Conservation (phyloP, 2,329 filamentous ascomycete genomes). For the Fusarium setosum region DNA sequence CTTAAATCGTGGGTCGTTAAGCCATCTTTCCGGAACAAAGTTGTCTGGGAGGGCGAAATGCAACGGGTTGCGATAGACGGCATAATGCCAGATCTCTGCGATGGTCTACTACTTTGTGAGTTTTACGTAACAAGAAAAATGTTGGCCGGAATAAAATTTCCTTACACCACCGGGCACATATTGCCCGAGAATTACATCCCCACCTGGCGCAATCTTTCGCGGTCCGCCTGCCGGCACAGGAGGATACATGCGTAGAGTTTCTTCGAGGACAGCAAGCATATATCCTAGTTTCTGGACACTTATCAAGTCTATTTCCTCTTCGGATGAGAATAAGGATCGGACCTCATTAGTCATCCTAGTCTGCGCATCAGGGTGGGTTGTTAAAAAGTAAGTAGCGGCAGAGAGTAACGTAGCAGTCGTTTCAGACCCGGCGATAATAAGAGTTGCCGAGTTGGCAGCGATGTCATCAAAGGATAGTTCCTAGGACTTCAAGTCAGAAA, state of each 20-base stretch:
- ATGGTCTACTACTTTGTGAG: conserved; percentile 1
- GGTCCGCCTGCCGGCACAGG: background rate
- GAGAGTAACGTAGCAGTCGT: conserved; percentile 48
- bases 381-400: conserved; percentile 43
- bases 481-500: background rate
- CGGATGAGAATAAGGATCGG: conserved; percentile 47
- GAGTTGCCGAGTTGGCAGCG: background rate
- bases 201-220: conserved; percentile 34
- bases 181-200: conserved; percentile 35
- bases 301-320: conserved; percentile 50
- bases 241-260: conserved; percentile 52
- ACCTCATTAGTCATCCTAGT: conserved; percentile 52
- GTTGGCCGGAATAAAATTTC: background rate
- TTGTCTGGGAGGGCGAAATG: conserved; percentile 18
- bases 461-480: background rate
- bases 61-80: conserved; percentile 4
- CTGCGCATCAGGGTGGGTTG: conserved; percentile 29
- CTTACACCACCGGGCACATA: conserved; percentile 47
- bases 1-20: conserved; percentile 44
- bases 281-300: conserved; percentile 25
- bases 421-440: conserved; percentile 49
- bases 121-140: background rate
- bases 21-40: conserved; percentile 26
- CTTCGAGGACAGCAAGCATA: conserved; percentile 53
- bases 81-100: conserved; percentile 19